phyloP scores from a whole-genome alignment of 805 yeast species.

The Starmera pachycereana region DNA sequence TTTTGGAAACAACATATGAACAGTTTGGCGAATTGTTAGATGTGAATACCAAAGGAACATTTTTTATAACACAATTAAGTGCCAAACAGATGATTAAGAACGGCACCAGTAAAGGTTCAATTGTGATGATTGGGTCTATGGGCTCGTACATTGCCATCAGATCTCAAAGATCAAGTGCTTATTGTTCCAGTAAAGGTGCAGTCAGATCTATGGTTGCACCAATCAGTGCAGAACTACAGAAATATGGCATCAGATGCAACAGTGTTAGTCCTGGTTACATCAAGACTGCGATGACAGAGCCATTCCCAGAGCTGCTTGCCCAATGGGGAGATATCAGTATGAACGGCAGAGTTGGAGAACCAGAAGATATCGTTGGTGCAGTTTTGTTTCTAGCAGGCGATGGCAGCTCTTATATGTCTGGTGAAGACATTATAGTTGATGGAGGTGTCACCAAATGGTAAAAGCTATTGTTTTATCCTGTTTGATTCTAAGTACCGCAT shows the following conservation, averaged over 20 bases:
- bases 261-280: constrained; percentile 44
- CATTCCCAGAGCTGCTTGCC: constrained; percentile 15
- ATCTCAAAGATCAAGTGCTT: constrained; percentile 3
- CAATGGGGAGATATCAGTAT: constrained; percentile 27
- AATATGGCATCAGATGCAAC: constrained; percentile 28
- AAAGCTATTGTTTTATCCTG: too few species aligned
- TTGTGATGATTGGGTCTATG: constrained; percentile 8
- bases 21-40: constrained; percentile 6
- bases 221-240: constrained; percentile 3
- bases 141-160: constrained; percentile 3
- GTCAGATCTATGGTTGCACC: constrained; percentile 5
- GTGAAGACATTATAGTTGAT: constrained; percentile 38
- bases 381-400: constrained; percentile 41
- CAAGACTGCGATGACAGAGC: constrained; percentile 32
- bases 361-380: constrained; percentile 42
- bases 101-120: constrained; percentile 5
- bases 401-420: constrained; percentile 39
- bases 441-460: constrained; percentile 25
- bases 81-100: constrained; percentile 10
- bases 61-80: constrained; percentile 7
- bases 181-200: constrained; percentile 4
- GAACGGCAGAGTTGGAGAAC: constrained; percentile 37
- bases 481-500: too few species aligned
- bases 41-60: constrained; percentile 1
- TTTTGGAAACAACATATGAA: constrained; percentile 5